These are phyloP conservation scores for Fraxinus baroniana DNA, from an alignment of 305 asterid species.

Conservation along the genomic window DNA sequence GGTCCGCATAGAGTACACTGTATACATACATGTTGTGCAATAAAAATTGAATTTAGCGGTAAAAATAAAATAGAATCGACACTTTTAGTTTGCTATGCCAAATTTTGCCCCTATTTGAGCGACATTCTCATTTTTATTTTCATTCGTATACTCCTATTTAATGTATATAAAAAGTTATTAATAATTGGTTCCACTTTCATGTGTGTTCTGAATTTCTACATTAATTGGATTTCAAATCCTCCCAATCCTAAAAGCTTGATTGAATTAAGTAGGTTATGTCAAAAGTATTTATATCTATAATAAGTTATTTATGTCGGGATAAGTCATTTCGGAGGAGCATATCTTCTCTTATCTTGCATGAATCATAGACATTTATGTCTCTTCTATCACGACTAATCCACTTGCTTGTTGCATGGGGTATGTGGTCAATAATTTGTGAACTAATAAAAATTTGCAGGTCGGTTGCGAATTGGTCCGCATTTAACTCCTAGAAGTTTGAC, in stretches of 20 bases:
- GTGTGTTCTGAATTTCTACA: not conserved
- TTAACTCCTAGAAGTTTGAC: not conserved
- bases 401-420: not conserved
- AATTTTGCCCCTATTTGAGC: too few relatives aligned
- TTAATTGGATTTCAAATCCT: slow-evolving; percentile 18
- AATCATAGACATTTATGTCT: slow-evolving; percentile 20
- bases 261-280: not conserved
- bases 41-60: too few relatives aligned
- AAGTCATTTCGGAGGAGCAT: slow-evolving; percentile 9
- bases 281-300: not conserved
- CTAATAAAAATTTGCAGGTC: not conserved
- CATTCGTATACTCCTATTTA: too few relatives aligned
- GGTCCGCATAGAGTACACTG: too few relatives aligned
- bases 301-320: not conserved
- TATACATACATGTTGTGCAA: too few relatives aligned
- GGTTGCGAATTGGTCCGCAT: not conserved
- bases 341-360: slow-evolving; percentile 23
- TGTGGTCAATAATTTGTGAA: not conserved
- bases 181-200: too few relatives aligned
- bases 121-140: too few relatives aligned
- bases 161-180: too few relatives aligned
- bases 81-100: too few relatives aligned
- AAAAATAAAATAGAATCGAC: too few relatives aligned
- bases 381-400: slow-evolving; percentile 8
- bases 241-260: slow-evolving; percentile 10